Percentiles rank a stretch among this genome's conserved stretches.
Evolutionary conservation across 176 grass and related monocot species (phyloP).

Genomic region (Aegilops sharonensis): DNA sequence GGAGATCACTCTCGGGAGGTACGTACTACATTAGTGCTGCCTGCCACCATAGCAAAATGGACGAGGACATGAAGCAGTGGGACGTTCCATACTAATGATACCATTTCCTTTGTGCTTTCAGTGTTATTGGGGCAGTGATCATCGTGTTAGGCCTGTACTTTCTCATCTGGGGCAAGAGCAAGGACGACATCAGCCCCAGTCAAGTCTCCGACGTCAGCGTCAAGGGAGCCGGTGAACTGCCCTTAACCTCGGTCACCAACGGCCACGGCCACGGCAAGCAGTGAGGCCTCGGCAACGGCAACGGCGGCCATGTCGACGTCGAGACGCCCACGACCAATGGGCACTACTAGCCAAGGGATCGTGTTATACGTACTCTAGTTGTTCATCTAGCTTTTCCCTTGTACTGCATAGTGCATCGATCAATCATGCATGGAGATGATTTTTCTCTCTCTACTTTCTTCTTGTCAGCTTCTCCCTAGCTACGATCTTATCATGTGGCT

Average conservation of each 20-base stretch:
- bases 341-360: not conserved
- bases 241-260: conserved; percentile 22
- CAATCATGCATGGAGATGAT: no score
- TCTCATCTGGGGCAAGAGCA: conserved; percentile 88
- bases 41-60: not conserved
- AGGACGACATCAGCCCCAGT: conserved; percentile 37
- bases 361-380: no score
- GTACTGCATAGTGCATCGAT: no score
- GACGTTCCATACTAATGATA: not conserved
- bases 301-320: conserved; percentile 39
- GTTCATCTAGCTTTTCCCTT: no score
- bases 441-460: no score
- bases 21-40: not conserved
- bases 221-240: conserved; percentile 46
- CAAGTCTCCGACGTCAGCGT: not conserved
- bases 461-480: no score
- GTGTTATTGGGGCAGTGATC: conserved; percentile 80
- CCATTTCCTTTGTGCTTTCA: conserved; percentile 19
- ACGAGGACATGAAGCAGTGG: no score
- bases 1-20: conserved; percentile 83
- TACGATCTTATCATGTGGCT: no score
- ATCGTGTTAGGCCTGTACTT: conserved; percentile 86
- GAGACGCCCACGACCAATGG: conserved; percentile 40
- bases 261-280: conserved; percentile 29
- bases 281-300: not conserved